A percentile compares a stretch with the other conserved stretches of the same genome.
These are phyloP conservation scores for Pichia norvegensis DNA, from an alignment of 1,139 yeast genomes.

Conservation along the genomic window DNA sequence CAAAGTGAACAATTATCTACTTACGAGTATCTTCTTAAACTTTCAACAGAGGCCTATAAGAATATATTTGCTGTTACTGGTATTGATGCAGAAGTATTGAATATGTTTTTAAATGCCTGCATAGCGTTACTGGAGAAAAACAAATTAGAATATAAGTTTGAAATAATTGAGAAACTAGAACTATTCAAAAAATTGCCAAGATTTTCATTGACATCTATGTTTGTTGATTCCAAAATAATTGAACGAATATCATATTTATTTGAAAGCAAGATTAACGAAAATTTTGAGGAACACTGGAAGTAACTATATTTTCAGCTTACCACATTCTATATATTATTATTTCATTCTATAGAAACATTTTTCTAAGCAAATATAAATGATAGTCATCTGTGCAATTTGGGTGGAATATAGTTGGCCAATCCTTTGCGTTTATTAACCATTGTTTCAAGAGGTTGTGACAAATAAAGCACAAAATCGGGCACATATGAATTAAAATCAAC, in stretches of 20 bases:
- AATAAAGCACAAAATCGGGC: background rate
- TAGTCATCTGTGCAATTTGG: background rate
- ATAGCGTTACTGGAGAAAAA: constrained; percentile 14
- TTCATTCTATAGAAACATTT: background rate
- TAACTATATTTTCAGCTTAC: background rate
- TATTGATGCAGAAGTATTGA: constrained; percentile 49
- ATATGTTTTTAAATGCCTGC: constrained; percentile 45
- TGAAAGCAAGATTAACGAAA: background rate
- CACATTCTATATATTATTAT: background rate
- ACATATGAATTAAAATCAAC: constrained; percentile 31
- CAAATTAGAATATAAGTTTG: background rate
- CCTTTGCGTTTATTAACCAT: background rate
- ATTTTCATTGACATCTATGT: constrained; percentile 22
- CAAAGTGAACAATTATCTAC: constrained; percentile 19
- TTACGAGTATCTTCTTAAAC: constrained; percentile 35
- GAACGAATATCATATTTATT: constrained; percentile 3
- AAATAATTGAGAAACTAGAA: constrained; percentile 12
- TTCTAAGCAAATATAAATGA: background rate
- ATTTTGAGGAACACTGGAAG: constrained; percentile 9
- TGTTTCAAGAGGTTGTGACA: background rate
- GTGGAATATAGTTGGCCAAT: background rate
- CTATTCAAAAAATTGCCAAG: constrained; percentile 21
- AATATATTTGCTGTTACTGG: constrained; percentile 41
- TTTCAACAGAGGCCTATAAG: constrained; percentile 29
- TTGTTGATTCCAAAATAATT: constrained; percentile 10